Base-by-base conservation (phyloP, 805 yeast species). In the Pichia thaimueangensis region DNA sequence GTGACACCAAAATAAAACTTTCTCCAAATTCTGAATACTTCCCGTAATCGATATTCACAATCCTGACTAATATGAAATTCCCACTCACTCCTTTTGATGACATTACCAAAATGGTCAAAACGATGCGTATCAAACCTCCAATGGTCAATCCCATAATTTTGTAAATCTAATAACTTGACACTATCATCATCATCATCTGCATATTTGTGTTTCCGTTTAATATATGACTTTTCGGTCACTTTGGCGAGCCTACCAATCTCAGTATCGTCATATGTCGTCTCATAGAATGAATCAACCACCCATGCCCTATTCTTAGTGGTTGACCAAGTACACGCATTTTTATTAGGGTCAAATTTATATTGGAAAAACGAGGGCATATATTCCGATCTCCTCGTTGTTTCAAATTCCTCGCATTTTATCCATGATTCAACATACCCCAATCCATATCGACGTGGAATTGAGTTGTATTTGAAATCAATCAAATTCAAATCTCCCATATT, bases 361-460 rank as follows among this genome's bases (percentile, higher is more conserved):
- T 13, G 15, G 12, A 30, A 32, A 36, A 35, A 36, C 8, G 45
- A 25, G 7, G 45, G 45, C 3, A 31, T 36, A 16, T 30, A 35
- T 5, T 36, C 45, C 15, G 17, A 10, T 10, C 19, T 24, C 12
- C 35, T n/a, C 15, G 23, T 23, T 2, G 9, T n/a, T 20, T 19
- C 16, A 34, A 9, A 33, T 21, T 41, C 44, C 5, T 36, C 44
- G 11, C 23, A 25, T 13, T 15, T n/a, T 2, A 36, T 19, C 37
- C 37, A 41, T 2, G 45, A 37, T 30, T 47, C 51, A 25, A 42
- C 36, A 40, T 28, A 45, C 2, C 47, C 30, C 16, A 42, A 23
- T 11, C 48, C 51, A 38, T 42, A 47, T 16, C 48, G 28, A 9
- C 48, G 32, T 11, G 48, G 48, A 24, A 47, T 47, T 13, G 40